phyloP scores from a whole-genome alignment of 2,329 filamentous ascomycete genomes.

The Harringtonia lauricola region DNA sequence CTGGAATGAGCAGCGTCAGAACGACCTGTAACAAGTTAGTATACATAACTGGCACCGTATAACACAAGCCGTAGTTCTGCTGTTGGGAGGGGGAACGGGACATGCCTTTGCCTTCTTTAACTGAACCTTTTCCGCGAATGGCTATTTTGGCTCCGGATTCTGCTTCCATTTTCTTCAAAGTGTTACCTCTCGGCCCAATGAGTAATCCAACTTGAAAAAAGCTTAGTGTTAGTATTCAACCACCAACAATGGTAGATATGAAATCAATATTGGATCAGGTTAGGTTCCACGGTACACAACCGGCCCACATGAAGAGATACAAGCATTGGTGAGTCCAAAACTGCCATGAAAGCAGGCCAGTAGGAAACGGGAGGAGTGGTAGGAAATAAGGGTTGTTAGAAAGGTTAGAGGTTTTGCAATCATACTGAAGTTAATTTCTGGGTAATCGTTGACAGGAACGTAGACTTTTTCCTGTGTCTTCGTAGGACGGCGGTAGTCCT shows the following conservation, averaged over 20 bases:
- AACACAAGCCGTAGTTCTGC: too few species aligned
- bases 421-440: conserved; percentile 99
- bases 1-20: conserved; percentile 98
- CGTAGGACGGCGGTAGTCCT: conserved; percentile 95
- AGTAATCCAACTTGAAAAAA: conserved; percentile 94
- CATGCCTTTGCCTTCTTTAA: conserved; percentile 88
- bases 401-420: conserved; percentile 96
- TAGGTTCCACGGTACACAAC: conserved; percentile 19
- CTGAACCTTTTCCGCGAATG: conserved; percentile 97
- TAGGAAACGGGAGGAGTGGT: conserved; percentile 4
- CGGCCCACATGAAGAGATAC: conserved; percentile 15
- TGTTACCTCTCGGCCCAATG: conserved; percentile 99
- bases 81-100: neutral
- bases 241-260: neutral
- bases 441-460: conserved; percentile 99
- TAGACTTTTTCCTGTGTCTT: conserved; percentile 99
- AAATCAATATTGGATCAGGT: conserved; percentile 10
- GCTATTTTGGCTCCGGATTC: conserved; percentile 98
- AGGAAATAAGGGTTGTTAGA: conserved; percentile 44
- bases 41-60: too few species aligned
- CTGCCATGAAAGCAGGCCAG: conserved; percentile 3
- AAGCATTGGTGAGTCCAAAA: conserved; percentile 28
- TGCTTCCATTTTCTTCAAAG: conserved; percentile 97
- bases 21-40: conserved; percentile 37
- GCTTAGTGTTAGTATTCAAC: conserved; percentile 80